phyloP scores from a whole-genome alignment of 2,329 filamentous ascomycete genomes.

The Blastomyces emzantsi region DNA sequence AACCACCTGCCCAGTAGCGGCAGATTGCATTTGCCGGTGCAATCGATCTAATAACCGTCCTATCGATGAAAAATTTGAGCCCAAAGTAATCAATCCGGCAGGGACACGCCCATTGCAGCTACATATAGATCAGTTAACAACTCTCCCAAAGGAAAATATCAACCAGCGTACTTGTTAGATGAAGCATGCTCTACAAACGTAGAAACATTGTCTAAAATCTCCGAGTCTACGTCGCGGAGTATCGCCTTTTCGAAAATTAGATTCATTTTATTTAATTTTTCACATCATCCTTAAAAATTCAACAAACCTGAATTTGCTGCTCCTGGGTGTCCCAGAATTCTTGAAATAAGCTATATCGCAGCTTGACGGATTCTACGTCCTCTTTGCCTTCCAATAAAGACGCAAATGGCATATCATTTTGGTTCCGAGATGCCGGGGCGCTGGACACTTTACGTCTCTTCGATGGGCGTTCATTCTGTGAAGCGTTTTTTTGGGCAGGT shows the following conservation, averaged over 20 bases:
- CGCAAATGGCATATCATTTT: conserved; percentile 26
- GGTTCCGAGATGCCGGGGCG: conserved; percentile 16
- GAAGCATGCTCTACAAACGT: conserved; percentile 31
- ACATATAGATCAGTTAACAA: conserved; percentile 12
- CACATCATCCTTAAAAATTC: background rate
- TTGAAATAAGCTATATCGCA: conserved; percentile 32
- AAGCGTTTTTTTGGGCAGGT: conserved; percentile 37
- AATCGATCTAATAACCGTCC: conserved; percentile 31
- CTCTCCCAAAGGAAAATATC: conserved; percentile 1
- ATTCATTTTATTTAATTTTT: background rate
- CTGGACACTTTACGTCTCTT: conserved; percentile 51
- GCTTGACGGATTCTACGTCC: conserved; percentile 22
- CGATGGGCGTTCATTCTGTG: conserved; percentile 37
- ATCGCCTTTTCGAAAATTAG: conserved; percentile 19
- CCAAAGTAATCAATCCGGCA: conserved; percentile 35
- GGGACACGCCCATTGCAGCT: conserved; percentile 36
- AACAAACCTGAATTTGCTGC: conserved; percentile 31
- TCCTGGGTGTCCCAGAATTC: conserved; percentile 34
- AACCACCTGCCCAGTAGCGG: conserved; percentile 30
- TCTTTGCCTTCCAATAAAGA: conserved; percentile 35
- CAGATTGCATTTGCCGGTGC: conserved; percentile 26
- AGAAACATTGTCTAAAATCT: conserved; percentile 30
- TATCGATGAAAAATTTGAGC: conserved; percentile 37
- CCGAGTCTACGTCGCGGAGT: conserved; percentile 33
- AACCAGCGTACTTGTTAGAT: conserved; percentile 27